Conservation (phyloP, 257 asterid species). For the Nemophila menziesii region DNA sequence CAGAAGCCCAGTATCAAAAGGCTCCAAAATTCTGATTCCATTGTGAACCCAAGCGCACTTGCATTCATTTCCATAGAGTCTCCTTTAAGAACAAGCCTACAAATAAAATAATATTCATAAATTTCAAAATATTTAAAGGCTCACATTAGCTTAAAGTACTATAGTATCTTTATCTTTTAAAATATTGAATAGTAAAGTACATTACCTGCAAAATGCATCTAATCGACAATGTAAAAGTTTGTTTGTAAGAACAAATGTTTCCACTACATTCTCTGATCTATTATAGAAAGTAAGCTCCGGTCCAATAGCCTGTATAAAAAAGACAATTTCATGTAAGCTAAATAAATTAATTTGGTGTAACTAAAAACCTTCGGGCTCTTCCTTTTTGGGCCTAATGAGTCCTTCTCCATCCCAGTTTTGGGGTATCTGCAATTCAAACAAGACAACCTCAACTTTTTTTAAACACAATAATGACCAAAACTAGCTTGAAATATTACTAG, state of each 20-base stretch:
- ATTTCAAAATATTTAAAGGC: background rate
- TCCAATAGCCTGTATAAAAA: conserved; percentile 65
- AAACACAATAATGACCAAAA: no score
- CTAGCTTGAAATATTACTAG: no score
- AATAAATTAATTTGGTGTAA: no score
- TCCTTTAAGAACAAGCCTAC: conserved; percentile 77
- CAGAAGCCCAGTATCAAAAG: conserved; percentile 94
- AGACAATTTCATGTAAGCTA: conserved; percentile 3
- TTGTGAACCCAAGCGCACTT: conserved; percentile 63
- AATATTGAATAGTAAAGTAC: no score
- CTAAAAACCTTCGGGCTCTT: no score
- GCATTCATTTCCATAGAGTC: conserved; percentile 59
- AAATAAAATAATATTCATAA: conserved; percentile 13
- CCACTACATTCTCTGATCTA: conserved; percentile 52
- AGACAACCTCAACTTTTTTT: no score
- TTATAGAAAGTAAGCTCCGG: conserved; percentile 95
- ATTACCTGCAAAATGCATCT: conserved; percentile 90
- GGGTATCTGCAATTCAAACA: no score
- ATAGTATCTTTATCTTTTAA: no score
- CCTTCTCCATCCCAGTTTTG: no score
- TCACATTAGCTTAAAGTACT: background rate
- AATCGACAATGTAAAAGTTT: conserved; percentile 85
- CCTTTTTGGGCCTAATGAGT: no score
- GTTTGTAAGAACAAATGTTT: conserved; percentile 44
- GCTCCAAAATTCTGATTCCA: conserved; percentile 89